Evolutionary conservation across 2,329 filamentous ascomycete genomes (phyloP).

Genomic region (Ophiosphaerella herpotricha): DNA sequence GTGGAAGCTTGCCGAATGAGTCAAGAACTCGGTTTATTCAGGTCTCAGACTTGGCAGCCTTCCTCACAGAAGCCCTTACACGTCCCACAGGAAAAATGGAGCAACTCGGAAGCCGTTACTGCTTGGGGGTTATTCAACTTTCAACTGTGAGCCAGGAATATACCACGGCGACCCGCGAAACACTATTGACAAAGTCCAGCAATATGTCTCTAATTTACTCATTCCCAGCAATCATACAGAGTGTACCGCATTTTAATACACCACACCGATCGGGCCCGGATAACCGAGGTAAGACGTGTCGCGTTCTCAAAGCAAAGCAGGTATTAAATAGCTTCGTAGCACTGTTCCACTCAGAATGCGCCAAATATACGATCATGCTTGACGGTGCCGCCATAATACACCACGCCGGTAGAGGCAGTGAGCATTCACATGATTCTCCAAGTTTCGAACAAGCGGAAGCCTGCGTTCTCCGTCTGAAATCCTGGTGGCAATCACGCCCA

Average conservation of each 20-base stretch:
- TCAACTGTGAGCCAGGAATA: constrained; percentile 29
- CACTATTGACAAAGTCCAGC: constrained; percentile 16
- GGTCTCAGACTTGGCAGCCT: constrained; percentile 8
- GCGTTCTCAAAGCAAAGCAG: neutral
- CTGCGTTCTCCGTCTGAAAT: constrained; percentile 24
- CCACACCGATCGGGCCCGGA: constrained; percentile 23
- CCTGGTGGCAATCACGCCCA: constrained; percentile 29
- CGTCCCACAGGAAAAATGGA: constrained; percentile 25
- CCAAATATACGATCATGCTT: constrained; percentile 28
- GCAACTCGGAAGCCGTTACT: constrained; percentile 28
- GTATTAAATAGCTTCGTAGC: constrained; percentile 17
- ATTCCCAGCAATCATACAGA: constrained; percentile 25
- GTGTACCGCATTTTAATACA: constrained; percentile 26
- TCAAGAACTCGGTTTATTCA: constrained; percentile 29
- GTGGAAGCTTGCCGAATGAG: constrained; percentile 32
- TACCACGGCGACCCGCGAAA: neutral
- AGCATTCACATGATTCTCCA: constrained; percentile 5
- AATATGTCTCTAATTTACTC: constrained; percentile 35
- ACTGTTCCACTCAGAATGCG: constrained; percentile 34
- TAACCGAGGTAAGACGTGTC: constrained; percentile 21
- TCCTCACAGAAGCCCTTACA: constrained; percentile 10
- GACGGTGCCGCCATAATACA: constrained; percentile 24
- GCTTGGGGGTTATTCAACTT: constrained; percentile 40
- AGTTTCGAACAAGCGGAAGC: constrained; percentile 24
- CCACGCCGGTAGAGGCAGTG: constrained; percentile 8